Evolutionary conservation across 179 eudicot genomes (phyloP).

Genomic region (Beta macrorhiza): DNA sequence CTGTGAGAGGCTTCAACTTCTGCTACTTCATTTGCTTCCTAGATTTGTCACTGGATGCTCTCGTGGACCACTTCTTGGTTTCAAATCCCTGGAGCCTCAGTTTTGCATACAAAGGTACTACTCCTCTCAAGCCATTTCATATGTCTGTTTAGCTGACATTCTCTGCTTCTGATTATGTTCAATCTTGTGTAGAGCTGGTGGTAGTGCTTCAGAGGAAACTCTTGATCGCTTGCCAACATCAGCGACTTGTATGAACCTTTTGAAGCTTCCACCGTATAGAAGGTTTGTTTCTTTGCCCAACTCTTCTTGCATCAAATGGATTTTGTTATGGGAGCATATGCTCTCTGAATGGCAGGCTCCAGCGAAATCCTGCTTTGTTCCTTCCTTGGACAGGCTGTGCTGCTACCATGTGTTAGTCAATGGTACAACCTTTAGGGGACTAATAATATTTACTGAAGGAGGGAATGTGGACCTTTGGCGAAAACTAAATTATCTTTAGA

Average conservation of each 20-base stretch:
- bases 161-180: constrained; percentile 15
- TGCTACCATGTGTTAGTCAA: not conserved
- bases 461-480: not conserved
- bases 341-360: not conserved
- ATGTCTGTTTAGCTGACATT: not conserved
- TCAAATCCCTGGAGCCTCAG: constrained; percentile 81
- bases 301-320: not conserved
- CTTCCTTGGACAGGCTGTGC: not conserved
- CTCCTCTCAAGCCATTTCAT: not conserved
- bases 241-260: constrained; percentile 98
- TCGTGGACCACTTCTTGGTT: constrained; percentile 96
- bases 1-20: not conserved
- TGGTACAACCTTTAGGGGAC: not conserved
- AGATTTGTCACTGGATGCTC: constrained; percentile 98
- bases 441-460: not conserved
- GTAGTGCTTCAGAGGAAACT: constrained; percentile 81
- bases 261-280: constrained; percentile 94
- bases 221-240: constrained; percentile 92
- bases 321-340: not conserved
- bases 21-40: constrained; percentile 16
- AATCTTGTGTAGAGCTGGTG: constrained; percentile 62
- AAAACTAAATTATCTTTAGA: not conserved
- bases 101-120: constrained; percentile 89
- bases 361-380: not conserved
- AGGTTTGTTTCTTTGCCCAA: constrained; percentile 44